A percentile compares a stretch with the other conserved stretches of the same genome.
These are phyloP conservation scores for Sporodiniella umbellata DNA, from an alignment of 371 early-diverging fungal genomes.

Conservation along the genomic window DNA sequence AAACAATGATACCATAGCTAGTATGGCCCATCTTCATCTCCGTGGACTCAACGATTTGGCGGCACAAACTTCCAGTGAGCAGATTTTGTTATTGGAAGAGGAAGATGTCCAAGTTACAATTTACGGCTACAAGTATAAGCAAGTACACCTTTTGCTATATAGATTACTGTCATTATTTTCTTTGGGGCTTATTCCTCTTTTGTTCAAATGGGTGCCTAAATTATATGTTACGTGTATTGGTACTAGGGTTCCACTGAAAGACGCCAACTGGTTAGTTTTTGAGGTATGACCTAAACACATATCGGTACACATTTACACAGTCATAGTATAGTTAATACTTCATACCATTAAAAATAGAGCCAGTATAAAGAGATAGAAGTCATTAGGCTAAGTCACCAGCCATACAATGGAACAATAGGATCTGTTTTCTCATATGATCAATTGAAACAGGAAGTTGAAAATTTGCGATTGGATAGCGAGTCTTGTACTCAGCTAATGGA, in stretches of 20 bases:
- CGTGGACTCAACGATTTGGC: slow-evolving; percentile 15
- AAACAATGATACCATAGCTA: slow-evolving; percentile 17
- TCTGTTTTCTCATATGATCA: slow-evolving; percentile 61
- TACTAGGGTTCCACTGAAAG: slow-evolving; percentile 49
- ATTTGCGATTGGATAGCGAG: slow-evolving; percentile 19
- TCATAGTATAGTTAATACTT: too few relatives aligned
- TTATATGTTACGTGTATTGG: slow-evolving; percentile 71
- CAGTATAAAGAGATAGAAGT: slow-evolving; percentile 70
- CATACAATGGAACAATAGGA: slow-evolving; percentile 67
- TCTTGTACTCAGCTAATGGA: slow-evolving; percentile 21
- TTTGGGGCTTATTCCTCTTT: slow-evolving; percentile 68
- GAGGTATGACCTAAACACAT: too few relatives aligned
- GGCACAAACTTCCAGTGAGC: slow-evolving; percentile 13
- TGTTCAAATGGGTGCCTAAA: slow-evolving; percentile 83
- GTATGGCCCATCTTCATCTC: slow-evolving; percentile 10
- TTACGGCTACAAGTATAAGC: slow-evolving; percentile 60
- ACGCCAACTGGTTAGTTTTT: slow-evolving; percentile 71
- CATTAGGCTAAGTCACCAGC: slow-evolving; percentile 51
- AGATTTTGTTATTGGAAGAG: slow-evolving; percentile 29
- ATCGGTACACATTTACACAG: too few relatives aligned
- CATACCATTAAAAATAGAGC: too few relatives aligned
- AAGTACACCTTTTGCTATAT: slow-evolving; percentile 50
- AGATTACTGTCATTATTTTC: slow-evolving; percentile 62
- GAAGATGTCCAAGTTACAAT: slow-evolving; percentile 55
- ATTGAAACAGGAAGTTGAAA: slow-evolving; percentile 33